Percentiles rank a stretch among this genome's conserved stretches.
Conservation (phyloP, 2,329 filamentous ascomycete species). For the Trichophyton verrucosum region DNA sequence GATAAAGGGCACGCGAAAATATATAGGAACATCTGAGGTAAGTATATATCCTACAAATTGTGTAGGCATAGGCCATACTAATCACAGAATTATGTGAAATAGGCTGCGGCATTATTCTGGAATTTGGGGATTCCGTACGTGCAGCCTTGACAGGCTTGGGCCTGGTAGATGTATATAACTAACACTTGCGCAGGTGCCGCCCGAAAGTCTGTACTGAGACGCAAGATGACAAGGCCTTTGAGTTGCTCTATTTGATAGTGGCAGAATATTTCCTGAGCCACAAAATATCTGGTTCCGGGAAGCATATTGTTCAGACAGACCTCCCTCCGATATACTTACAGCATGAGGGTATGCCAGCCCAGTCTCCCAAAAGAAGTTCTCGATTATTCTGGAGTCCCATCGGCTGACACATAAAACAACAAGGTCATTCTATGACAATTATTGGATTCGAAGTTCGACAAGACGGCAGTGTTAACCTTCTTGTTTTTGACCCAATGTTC, state of each 20-base stretch:
- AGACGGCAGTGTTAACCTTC: constrained; percentile 53
- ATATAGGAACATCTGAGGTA: constrained; percentile 87
- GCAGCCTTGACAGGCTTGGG: background rate
- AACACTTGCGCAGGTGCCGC: constrained; percentile 36
- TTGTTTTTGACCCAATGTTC: constrained; percentile 84
- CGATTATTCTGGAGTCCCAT: background rate
- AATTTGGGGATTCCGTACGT: constrained; percentile 54
- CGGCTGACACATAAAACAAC: background rate
- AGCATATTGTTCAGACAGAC: constrained; percentile 57
- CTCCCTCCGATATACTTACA: constrained; percentile 85
- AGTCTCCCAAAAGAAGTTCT: background rate
- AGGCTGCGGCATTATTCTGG: constrained; percentile 69
- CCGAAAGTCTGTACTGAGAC: constrained; percentile 46
- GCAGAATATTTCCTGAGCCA: constrained; percentile 60
- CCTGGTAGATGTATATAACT: background rate
- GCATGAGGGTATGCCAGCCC: constrained; percentile 47
- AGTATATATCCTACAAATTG: constrained; percentile 9
- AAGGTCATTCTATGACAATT: constrained; percentile 80
- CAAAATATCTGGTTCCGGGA: constrained; percentile 37
- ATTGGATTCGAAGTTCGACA: constrained; percentile 63
- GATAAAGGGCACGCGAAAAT: constrained; percentile 79
- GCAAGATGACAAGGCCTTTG: constrained; percentile 35
- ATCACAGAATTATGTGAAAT: background rate
- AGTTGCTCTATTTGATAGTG: constrained; percentile 53
- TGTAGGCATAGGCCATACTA: background rate